These are phyloP conservation scores for Puccinia triticina DNA, from an alignment of 1,284 basidiomycete species.

Conservation along the genomic window DNA sequence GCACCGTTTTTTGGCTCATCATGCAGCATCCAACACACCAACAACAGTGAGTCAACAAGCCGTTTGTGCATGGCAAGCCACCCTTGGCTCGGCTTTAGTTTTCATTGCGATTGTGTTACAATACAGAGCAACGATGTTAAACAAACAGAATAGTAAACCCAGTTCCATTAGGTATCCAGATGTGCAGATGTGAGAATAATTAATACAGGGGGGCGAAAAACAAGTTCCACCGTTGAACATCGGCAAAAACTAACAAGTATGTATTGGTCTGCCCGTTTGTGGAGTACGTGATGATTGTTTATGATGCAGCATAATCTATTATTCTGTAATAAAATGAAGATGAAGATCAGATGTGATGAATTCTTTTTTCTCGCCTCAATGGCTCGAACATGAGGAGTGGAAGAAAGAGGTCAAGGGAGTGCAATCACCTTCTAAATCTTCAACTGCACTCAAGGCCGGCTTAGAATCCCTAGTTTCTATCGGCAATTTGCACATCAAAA, in stretches of 20 bases:
- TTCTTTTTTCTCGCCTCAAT: background rate
- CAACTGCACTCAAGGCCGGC: background rate
- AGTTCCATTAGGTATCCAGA: too few relatives aligned
- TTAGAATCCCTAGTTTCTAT: slow-evolving; percentile 31
- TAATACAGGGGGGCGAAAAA: too few relatives aligned
- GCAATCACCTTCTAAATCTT: background rate
- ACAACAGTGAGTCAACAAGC: too few relatives aligned
- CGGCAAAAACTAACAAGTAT: too few relatives aligned
- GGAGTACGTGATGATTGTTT: background rate
- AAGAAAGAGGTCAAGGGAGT: background rate
- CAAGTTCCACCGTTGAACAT: too few relatives aligned
- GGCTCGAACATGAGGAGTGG: background rate
- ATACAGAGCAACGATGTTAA: background rate
- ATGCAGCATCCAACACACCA: too few relatives aligned
- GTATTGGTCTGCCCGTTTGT: background rate
- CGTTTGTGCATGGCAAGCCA: too few relatives aligned
- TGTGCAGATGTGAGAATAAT: too few relatives aligned
- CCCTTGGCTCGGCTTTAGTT: too few relatives aligned
- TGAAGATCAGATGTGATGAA: background rate
- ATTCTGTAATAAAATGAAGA: background rate
- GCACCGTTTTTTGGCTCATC: too few relatives aligned
- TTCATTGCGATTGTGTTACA: too few relatives aligned
- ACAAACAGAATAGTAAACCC: background rate
- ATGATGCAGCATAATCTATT: background rate
- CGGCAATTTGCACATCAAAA: slow-evolving; percentile 32